Conservation (phyloP, 345 rosid species). For the Melastoma malabathricum region DNA sequence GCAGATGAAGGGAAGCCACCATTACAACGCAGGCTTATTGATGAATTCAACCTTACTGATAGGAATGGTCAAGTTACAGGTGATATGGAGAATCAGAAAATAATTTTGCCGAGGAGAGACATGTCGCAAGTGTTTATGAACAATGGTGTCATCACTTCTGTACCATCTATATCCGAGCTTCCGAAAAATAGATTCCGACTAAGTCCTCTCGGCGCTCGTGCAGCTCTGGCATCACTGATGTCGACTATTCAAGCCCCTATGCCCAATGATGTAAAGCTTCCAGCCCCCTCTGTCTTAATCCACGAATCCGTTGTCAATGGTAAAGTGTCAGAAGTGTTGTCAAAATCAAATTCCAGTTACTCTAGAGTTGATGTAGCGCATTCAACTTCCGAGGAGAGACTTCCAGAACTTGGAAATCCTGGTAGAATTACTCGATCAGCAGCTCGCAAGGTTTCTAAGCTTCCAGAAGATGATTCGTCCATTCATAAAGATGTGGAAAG, state of each 20-base stretch:
- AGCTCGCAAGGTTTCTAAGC: not conserved
- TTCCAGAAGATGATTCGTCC: not conserved
- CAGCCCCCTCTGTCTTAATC: not conserved
- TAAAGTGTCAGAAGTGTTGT: constrained; percentile 1
- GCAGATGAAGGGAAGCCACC: constrained; percentile 9
- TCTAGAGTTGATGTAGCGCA: not conserved
- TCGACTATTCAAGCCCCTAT: constrained; percentile 5
- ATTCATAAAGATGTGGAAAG: constrained; percentile 2
- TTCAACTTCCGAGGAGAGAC: constrained; percentile 1
- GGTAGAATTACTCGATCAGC: constrained; percentile 13
- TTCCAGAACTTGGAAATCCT: not conserved
- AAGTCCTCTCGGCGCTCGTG: constrained; percentile 24
- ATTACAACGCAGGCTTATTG: constrained; percentile 1
- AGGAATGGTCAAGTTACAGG: constrained; percentile 2
- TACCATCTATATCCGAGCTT: constrained; percentile 7
- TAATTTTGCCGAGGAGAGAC: constrained; percentile 1
- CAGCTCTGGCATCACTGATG: constrained; percentile 15
- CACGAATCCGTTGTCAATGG: not conserved
- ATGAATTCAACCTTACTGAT: constrained; percentile 3
- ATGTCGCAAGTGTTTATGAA: constrained; percentile 3
- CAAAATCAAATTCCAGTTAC: constrained; percentile 6
- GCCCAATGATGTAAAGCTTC: constrained; percentile 4
- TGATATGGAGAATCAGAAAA: constrained; percentile 2
- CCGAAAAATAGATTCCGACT: constrained; percentile 10
- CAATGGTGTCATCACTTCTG: constrained; percentile 2